Evolutionary conservation across 169 alveolate species (phyloP), one percentile per base, ranked within the genome.

Genomic region (Plasmodium ovale): DNA sequence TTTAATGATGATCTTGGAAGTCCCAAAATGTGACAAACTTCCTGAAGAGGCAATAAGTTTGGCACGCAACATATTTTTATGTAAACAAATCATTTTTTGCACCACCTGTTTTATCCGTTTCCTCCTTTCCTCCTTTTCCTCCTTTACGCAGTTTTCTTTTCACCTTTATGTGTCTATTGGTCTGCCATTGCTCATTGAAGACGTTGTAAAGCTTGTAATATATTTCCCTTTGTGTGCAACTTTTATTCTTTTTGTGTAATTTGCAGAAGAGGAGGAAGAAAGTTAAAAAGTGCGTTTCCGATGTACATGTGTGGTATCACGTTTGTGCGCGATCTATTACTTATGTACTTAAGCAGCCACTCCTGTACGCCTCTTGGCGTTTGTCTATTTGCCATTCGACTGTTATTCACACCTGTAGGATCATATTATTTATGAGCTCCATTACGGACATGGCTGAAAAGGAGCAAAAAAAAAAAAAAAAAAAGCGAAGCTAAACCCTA

Each of bases 141-240:
- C 60, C 10, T 25, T 59, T 23, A 10, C 7, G 0, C 0, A 2
- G 21, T 54, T 59, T 14, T 71, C 7, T 10, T 12, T 47, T 53
- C 23, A 74, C 88, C 27, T 59, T 64, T 29, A 74, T 42, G 37
- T 74, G 88, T 37, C 65, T 60, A 29, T 74, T 74, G 16, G 88
- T 39, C 25, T 74, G 88, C 21, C 51, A 21, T 54, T 74, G 88
- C 58, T 74, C 60, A n/a, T 54, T 59, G 64, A 74, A 74, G n/a
- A 74, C 25, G 42, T 74, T 59, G 37, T 74, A 74, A 44, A 74
- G 64, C 33, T 59, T 74, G 88, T 74, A 74, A 64, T 74, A 74
- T 25, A 74, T 74, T 74, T 59, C 88, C 53, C 88, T 59, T 54
- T 74, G 88, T 33, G 88, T 74, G 53, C 88, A 74, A 33, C 74